Conservation (phyloP, 805 yeast species). For the Zygosaccharomyces bisporus region DNA sequence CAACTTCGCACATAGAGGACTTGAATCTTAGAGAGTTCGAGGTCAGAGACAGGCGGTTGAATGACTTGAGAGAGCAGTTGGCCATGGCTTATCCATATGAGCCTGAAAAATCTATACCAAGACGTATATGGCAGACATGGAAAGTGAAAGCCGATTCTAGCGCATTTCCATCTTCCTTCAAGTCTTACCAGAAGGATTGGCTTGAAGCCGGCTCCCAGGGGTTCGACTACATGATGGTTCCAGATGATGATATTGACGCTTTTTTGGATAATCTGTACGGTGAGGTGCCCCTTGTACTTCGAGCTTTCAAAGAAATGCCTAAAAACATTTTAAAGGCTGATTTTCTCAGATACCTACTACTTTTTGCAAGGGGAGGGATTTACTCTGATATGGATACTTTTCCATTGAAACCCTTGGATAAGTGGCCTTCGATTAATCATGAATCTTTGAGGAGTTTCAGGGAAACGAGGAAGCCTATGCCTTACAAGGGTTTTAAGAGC, state of each 20-base stretch:
- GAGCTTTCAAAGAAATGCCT: conserved; percentile 77
- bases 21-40: conserved; percentile 21
- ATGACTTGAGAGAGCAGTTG: conserved; percentile 44
- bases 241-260: conserved; percentile 63
- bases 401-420: conserved; percentile 62
- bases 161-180: conserved; percentile 52
- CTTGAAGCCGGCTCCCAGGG: conserved; percentile 12
- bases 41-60: conserved; percentile 5
- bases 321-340: conserved; percentile 83
- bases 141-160: conserved; percentile 59
- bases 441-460: conserved; percentile 18
- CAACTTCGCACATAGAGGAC: conserved; percentile 24
- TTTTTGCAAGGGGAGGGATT: conserved; percentile 89
- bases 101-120: conserved; percentile 59
- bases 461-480: conserved; percentile 17
- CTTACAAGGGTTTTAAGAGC: conserved; percentile 17
- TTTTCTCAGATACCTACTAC: conserved; percentile 82
- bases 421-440: conserved; percentile 63
- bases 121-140: conserved; percentile 93
- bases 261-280: conserved; percentile 54
- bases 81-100: conserved; percentile 75
- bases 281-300: conserved; percentile 69
- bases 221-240: conserved; percentile 65
- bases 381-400: conserved; percentile 89
- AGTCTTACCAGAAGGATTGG: conserved; percentile 60